phyloP scores from a whole-genome alignment of 441 rosid genomes.

The Daphne laureola region DNA sequence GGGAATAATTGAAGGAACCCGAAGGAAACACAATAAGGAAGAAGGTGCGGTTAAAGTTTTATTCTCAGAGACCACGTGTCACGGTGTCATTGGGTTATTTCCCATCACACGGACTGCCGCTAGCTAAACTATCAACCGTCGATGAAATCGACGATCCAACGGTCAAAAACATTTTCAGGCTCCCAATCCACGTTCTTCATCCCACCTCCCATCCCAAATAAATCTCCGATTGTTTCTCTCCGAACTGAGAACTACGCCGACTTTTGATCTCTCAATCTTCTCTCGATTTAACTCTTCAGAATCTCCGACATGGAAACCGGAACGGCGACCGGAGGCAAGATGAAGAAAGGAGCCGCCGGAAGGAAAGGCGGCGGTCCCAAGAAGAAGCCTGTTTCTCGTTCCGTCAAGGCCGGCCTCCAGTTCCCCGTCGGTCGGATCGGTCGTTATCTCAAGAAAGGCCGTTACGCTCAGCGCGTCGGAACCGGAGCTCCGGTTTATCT shows the following conservation, averaged over 20 bases:
- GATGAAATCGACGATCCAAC: neutral
- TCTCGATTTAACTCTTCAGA: neutral
- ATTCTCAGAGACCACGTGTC: too few relatives aligned
- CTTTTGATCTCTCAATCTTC: neutral
- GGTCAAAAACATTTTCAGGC: too few relatives aligned
- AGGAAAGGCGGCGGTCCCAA: conserved; percentile 16
- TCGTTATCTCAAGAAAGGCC: conserved; percentile 21
- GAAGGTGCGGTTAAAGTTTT: too few relatives aligned
- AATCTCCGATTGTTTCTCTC: neutral
- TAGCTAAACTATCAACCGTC: neutral
- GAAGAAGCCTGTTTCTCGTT: conserved; percentile 11
- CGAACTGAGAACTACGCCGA: neutral
- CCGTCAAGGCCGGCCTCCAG: conserved; percentile 13
- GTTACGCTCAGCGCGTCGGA: conserved; percentile 19
- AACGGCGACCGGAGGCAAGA: conserved; percentile 6
- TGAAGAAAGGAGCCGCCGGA: conserved; percentile 12
- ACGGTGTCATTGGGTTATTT: neutral
- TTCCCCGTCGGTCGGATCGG: conserved; percentile 17
- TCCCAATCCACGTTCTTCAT: conserved; percentile 1
- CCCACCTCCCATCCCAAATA: neutral
- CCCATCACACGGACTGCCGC: conserved; percentile 1
- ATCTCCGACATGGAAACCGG: conserved; percentile 24
- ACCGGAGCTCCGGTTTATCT: conserved; percentile 19
- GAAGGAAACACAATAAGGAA: too few relatives aligned
- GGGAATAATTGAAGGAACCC: too few relatives aligned